phyloP scores from a whole-genome alignment of 2,329 filamentous ascomycete species.

The Parasarocladium wereldwijsianum region DNA sequence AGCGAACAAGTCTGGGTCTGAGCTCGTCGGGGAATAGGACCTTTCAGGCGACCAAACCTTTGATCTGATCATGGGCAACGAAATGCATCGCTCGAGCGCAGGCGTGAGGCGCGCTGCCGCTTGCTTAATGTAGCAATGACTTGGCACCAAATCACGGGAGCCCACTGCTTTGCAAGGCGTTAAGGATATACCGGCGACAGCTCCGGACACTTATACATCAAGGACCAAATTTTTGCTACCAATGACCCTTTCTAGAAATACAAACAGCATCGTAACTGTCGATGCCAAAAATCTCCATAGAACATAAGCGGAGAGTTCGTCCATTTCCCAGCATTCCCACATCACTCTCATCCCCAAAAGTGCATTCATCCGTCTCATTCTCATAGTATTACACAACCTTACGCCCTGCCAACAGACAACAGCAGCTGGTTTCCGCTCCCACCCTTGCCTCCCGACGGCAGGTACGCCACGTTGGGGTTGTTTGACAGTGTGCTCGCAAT shows the following conservation, averaged over 20 bases:
- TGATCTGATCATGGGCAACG: too few species aligned
- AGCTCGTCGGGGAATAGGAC: constrained; percentile 2
- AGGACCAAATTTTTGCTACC: too few species aligned
- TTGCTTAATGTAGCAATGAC: too few species aligned
- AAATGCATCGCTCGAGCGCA: too few species aligned
- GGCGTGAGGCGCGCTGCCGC: too few species aligned
- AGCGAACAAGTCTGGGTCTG: not conserved
- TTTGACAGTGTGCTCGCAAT: constrained; percentile 78
- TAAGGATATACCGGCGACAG: too few species aligned
- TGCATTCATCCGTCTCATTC: too few species aligned
- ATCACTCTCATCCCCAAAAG: too few species aligned
- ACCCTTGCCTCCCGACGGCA: constrained; percentile 42
- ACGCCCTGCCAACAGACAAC: constrained; percentile 33
- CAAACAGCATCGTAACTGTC: constrained; percentile 13
- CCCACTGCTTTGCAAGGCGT: too few species aligned
- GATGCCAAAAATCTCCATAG: constrained; percentile 11
- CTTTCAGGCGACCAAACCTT: too few species aligned
- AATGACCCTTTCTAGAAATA: constrained; percentile 20
- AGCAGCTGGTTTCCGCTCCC: constrained; percentile 47
- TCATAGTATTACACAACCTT: constrained; percentile 10
- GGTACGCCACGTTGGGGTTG: constrained; percentile 93
- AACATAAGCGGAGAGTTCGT: constrained; percentile 18
- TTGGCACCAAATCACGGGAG: too few species aligned
- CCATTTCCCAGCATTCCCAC: constrained; percentile 10
- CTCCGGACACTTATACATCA: too few species aligned